These are phyloP conservation scores for Erysiphe pulchra DNA, from an alignment of 2,329 filamentous ascomycete genomes.

Conservation along the genomic window DNA sequence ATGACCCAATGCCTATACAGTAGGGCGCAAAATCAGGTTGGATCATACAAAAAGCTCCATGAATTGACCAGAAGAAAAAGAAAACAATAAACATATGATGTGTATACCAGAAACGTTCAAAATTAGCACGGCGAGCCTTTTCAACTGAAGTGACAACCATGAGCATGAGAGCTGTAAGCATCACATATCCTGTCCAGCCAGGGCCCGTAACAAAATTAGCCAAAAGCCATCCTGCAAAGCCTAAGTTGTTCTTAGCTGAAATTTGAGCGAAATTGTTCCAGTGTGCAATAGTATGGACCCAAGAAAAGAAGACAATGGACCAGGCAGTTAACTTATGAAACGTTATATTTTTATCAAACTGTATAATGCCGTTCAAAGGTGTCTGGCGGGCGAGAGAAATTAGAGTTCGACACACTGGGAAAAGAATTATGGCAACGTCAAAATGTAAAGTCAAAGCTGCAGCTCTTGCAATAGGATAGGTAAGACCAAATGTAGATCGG, in stretches of 20 bases:
- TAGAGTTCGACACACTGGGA: constrained; percentile 63
- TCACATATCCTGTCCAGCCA: constrained; percentile 68
- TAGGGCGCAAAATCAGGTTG: constrained; percentile 60
- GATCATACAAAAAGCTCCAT: constrained; percentile 79
- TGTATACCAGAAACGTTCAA: constrained; percentile 76
- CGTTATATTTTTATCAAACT: constrained; percentile 73
- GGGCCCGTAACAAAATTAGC: constrained; percentile 59
- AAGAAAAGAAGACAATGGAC: constrained; percentile 74
- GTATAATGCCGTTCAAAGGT: constrained; percentile 62
- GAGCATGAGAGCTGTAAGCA: constrained; percentile 52
- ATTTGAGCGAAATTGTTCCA: constrained; percentile 71
- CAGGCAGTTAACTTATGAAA: constrained; percentile 69
- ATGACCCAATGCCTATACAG: constrained; percentile 39
- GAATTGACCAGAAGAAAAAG: constrained; percentile 78
- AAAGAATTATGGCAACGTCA: constrained; percentile 53
- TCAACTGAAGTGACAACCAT: constrained; percentile 59
- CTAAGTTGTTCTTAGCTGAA: constrained; percentile 47
- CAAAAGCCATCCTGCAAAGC: constrained; percentile 51
- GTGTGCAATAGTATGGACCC: constrained; percentile 65
- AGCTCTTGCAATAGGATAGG: constrained; percentile 51
- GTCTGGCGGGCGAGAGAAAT: constrained; percentile 62
- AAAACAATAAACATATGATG: constrained; percentile 74
- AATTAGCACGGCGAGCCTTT: constrained; percentile 55
- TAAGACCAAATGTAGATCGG: constrained; percentile 44
- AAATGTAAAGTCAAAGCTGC: constrained; percentile 58